Conservation (phyloP, 148 eudicot genomes). For the Drosera capensis region DNA sequence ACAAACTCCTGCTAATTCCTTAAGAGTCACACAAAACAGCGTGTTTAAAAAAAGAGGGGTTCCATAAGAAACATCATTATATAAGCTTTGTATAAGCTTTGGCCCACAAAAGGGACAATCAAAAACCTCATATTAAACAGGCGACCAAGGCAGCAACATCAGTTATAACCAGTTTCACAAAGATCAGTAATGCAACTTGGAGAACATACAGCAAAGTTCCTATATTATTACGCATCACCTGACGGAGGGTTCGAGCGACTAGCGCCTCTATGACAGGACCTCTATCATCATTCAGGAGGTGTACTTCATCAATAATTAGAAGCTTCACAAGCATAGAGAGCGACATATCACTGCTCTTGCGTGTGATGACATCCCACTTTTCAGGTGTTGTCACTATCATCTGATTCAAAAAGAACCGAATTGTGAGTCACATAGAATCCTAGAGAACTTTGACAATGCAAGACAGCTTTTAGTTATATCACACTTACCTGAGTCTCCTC, state of each 20-base stretch:
- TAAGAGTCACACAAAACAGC: too few relatives aligned
- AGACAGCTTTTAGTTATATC: neutral
- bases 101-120: too few relatives aligned
- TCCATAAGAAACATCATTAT: too few relatives aligned
- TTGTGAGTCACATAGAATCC: constrained; percentile 2
- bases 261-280: constrained; percentile 97
- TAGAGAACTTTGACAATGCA: neutral
- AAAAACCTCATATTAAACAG: too few relatives aligned
- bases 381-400: constrained; percentile 99
- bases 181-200: too few relatives aligned
- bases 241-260: constrained; percentile 98
- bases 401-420: constrained; percentile 22
- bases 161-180: too few relatives aligned
- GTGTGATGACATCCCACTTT: constrained; percentile 99
- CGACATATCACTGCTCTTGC: constrained; percentile 98
- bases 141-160: too few relatives aligned
- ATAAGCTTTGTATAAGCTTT: too few relatives aligned
- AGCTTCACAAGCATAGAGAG: constrained; percentile 95
- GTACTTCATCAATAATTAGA: constrained; percentile 94
- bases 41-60: too few relatives aligned
- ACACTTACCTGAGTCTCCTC: constrained; percentile 69
- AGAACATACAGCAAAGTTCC: neutral
- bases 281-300: constrained; percentile 94
- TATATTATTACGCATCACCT: constrained; percentile 25
- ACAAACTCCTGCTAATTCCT: too few relatives aligned